phyloP scores from a whole-genome alignment of 163 green algal genomes.

The Prototheca wickerhamii region DNA sequence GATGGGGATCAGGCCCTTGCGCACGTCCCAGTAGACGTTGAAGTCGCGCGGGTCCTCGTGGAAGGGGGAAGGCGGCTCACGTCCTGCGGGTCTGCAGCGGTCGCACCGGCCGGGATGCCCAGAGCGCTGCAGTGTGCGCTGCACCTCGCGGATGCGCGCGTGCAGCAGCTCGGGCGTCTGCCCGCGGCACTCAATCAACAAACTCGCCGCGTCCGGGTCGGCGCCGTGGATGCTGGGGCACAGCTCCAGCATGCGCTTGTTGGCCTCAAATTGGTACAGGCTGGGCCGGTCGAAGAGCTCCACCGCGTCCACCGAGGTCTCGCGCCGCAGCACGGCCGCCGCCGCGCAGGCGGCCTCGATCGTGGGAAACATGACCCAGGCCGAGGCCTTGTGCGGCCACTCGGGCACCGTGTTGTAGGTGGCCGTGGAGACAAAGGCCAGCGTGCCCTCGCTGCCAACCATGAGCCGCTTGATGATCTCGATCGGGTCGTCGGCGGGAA shows the following conservation, averaged over 20 bases:
- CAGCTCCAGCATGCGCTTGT: slow-evolving; percentile 62
- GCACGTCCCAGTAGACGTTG: slow-evolving; percentile 90
- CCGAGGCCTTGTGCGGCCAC: slow-evolving; percentile 81
- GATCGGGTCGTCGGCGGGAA: slow-evolving; percentile 74
- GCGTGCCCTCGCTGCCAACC: slow-evolving; percentile 89
- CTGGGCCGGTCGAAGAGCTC: slow-evolving; percentile 89
- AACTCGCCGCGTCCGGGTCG: slow-evolving; percentile 69
- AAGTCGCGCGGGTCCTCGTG: slow-evolving; percentile 65
- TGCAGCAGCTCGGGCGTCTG: slow-evolving; percentile 53
- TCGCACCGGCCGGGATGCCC: slow-evolving; percentile 64
- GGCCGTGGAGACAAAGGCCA: slow-evolving; percentile 79
- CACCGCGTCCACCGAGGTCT: slow-evolving; percentile 86
- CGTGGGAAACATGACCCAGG: slow-evolving; percentile 88
- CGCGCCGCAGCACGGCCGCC: slow-evolving; percentile 60
- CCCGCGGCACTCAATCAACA: slow-evolving; percentile 94
- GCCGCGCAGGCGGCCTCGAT: slow-evolving; percentile 31
- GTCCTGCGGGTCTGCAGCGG: slow-evolving; percentile 22
- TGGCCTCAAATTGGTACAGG: slow-evolving; percentile 54
- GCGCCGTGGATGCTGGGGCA: slow-evolving; percentile 76
- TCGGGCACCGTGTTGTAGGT: slow-evolving; percentile 94
- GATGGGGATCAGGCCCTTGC: slow-evolving; percentile 93
- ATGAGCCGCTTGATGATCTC: slow-evolving; percentile 94
- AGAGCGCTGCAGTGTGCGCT: slow-evolving; percentile 39
- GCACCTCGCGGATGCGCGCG: slow-evolving; percentile 56
- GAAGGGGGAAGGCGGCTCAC: slow-evolving; percentile 68